These are phyloP conservation scores for Neurospora intermedia DNA, from an alignment of 495 filamentous ascomycete species.

Conservation along the genomic window DNA sequence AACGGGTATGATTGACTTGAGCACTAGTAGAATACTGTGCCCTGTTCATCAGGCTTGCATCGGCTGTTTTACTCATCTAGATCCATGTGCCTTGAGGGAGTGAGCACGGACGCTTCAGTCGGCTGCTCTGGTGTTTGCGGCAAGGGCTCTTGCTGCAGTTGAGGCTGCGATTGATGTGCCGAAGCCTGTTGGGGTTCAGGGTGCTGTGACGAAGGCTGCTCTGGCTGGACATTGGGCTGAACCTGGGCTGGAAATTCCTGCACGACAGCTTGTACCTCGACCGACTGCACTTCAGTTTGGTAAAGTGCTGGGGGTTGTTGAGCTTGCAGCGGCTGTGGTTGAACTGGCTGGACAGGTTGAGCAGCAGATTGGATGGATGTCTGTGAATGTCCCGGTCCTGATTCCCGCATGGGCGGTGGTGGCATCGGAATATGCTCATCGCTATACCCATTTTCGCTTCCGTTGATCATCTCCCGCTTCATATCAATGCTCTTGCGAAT, in stretches of 20 bases:
- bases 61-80: not conserved
- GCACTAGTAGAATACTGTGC: not conserved
- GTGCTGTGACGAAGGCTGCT: not conserved
- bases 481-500: conserved; percentile 33
- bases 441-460: not conserved
- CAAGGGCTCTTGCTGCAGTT: not conserved
- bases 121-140: not conserved
- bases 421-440: not conserved
- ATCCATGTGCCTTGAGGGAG: not conserved
- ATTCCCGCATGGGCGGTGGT: not conserved
- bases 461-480: conserved; percentile 12
- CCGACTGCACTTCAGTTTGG: not conserved
- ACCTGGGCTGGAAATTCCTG: not conserved
- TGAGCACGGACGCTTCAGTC: not conserved
- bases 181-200: not conserved
- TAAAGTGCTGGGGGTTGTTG: not conserved
- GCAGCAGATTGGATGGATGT: not conserved
- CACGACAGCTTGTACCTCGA: not conserved
- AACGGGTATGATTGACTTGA: not conserved
- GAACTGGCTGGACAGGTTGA: not conserved
- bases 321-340: not conserved
- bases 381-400: not conserved
- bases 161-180: not conserved
- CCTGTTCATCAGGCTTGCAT: not conserved
- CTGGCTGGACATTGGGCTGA: not conserved